Evolutionary conservation across 2,329 filamentous ascomycete species (phyloP), one percentile per base, ranked within the genome.

Genomic region (Aspergillus fumigatus): DNA sequence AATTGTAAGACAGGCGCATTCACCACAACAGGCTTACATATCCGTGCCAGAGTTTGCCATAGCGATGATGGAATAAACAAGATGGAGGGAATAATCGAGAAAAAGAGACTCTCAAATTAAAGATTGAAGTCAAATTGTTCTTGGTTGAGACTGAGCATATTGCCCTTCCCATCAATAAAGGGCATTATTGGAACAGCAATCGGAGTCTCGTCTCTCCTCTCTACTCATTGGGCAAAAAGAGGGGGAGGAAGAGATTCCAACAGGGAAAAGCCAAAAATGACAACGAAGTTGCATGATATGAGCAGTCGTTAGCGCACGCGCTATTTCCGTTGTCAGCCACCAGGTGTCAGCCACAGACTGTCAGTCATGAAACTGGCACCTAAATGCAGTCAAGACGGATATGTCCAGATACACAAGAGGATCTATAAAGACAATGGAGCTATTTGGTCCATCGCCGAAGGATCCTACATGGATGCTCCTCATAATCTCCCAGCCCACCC

Each of bases 1-100:
- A 67, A 54, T 51, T 64, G 67, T 35, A 69, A 65, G 9, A 57
- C 48, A 3, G 63, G 60, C 4, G 66, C 70, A 55, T 72, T 60
- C 26, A 73, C 67, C 35, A 72, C 61, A 2, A 52, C 64, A 6
- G 71, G 70, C 59, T 70, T 73, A 35, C 64, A 63, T 38, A 56
- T 57, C 51, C 65, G 67, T 8, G 59, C 67, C 43, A 65, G 17
- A 9, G 64, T 63, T 17, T 67, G 65, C 67, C 68, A 71, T 67
- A 66, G 57, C 43, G 68, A 67, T 35, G 53, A 45, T 19, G 48
- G 23, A 35, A 60, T 56, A 35, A 60, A 59, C n/a, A 60, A 41
- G 25, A 23, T 35, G 3, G 52, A 59, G 10, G 58, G 57, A 27
- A 59, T 50, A n/a, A 61, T 61, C 23, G 54, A 59, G 59, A 59